Evolutionary conservation across 2,329 filamentous ascomycete species (phyloP), one percentile per base, ranked within the genome.

Genomic region (Arachnopeziza araneosa): DNA sequence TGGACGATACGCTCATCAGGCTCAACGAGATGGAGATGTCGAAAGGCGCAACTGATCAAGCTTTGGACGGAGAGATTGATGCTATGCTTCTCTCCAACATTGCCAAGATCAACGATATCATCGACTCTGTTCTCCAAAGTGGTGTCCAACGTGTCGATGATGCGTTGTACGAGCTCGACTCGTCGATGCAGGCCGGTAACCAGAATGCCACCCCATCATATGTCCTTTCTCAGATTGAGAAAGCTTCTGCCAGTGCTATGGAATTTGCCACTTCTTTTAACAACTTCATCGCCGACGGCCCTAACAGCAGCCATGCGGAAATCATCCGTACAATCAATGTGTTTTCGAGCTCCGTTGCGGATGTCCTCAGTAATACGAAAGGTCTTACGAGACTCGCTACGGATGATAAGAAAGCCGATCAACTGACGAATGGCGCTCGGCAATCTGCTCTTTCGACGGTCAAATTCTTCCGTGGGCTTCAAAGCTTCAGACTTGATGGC

Each of bases 191-290:
- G 74, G 95, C 93, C 50, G 95, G 95, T 75, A 99, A 99, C 78
- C 95, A 98, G 77, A 99, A 96, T 70, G 95, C 95, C 0, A 96
- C 93, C 50, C 92, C 95, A 17, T 85, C 93, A 1, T 98, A 96
- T 72, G 93, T 99, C 14, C 81, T 99, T 55, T 98, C 93, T 1
- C 93, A 98, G 74, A 93, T 98, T 60, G 95, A 99, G 73, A 99
- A 98, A 79, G 93, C 95, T 0, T 95, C 93, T 8, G 86, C 92
- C 10, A 96, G 87, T 66, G 91, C 95, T 14, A 98, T 96, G 75
- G 95, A 99, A 73, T 99, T 99, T 75, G 95, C 93, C 1, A 98
- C 93, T 0, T 88, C 95, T 0, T 99, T 98, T 81, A 99, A 97
- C 79, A 96, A 96, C 76, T 98, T 96, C 75, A 96, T 99, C 69